Evolutionary conservation across 306 rosid species (phyloP).

Genomic region (Albizia julibrissin): DNA sequence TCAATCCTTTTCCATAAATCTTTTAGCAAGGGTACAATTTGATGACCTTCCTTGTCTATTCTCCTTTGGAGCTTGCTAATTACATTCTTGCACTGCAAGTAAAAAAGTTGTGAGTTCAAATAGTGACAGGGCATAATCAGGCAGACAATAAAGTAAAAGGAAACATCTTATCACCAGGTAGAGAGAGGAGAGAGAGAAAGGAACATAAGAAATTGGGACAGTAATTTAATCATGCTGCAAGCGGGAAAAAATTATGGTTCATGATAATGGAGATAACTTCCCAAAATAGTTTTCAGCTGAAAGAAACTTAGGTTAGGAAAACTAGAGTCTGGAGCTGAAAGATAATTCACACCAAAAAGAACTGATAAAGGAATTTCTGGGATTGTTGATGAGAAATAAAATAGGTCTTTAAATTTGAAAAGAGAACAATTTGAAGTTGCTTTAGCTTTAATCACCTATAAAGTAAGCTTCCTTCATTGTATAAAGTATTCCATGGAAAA

Average conservation of each 20-base stretch:
- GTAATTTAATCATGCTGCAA: not conserved
- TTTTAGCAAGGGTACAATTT: conserved; percentile 90
- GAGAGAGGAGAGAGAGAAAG: not conserved
- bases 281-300: not conserved
- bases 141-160: conserved; percentile 8
- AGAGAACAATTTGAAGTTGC: not conserved
- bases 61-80: conserved; percentile 92
- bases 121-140: not conserved
- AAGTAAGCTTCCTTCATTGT: not conserved
- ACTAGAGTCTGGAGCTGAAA: not conserved
- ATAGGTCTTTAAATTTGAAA: not conserved
- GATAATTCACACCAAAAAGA: not conserved
- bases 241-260: not conserved
- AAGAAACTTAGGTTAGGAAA: not conserved
- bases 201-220: not conserved
- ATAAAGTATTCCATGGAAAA: not conserved
- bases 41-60: conserved; percentile 93
- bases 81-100: conserved; percentile 90
- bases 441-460: not conserved
- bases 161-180: conserved; percentile 16
- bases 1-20: conserved; percentile 95
- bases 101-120: conserved; percentile 36
- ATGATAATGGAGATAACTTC: not conserved
- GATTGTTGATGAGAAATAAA: not conserved
- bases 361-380: not conserved